Evolutionary conservation across 306 rosid species (phyloP).

Genomic region (Malus domestica): DNA sequence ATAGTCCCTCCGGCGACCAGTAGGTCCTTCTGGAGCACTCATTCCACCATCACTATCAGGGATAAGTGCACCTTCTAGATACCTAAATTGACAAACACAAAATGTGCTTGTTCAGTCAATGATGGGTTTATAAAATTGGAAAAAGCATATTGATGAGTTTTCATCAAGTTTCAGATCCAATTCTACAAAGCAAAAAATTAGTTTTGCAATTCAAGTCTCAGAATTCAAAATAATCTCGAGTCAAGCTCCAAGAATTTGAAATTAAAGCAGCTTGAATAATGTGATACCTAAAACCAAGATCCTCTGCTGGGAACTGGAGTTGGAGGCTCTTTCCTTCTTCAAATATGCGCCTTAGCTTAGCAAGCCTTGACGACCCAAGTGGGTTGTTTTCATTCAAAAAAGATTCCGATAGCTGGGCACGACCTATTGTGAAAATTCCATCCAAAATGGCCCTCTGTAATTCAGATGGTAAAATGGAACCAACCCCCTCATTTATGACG

Average conservation of each 20-base stretch:
- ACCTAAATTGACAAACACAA: constrained; percentile 34
- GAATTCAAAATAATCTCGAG: not conserved
- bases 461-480: constrained; percentile 65
- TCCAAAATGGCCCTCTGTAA: constrained; percentile 71
- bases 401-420: constrained; percentile 66
- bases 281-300: constrained; percentile 82
- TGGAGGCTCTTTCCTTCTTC: constrained; percentile 96
- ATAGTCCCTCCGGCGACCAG: constrained; percentile 75
- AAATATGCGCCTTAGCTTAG: constrained; percentile 66
- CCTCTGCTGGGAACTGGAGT: constrained; percentile 97
- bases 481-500: constrained; percentile 46
- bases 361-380: constrained; percentile 70
- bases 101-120: not conserved
- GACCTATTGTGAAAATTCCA: constrained; percentile 76
- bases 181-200: constrained; percentile 12
- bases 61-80: constrained; percentile 68
- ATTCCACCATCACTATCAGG: constrained; percentile 30
- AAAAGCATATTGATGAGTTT: not conserved
- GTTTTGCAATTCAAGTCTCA: not conserved
- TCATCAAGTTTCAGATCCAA: not conserved
- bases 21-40: constrained; percentile 41
- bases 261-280: constrained; percentile 5
- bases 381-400: constrained; percentile 72
- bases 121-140: constrained; percentile 12
- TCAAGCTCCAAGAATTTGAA: not conserved